Percentiles rank a stretch among this genome's conserved stretches.
Evolutionary conservation across 73 alveolate genomes (phyloP).

Genomic region (Stentor roeselii): DNA sequence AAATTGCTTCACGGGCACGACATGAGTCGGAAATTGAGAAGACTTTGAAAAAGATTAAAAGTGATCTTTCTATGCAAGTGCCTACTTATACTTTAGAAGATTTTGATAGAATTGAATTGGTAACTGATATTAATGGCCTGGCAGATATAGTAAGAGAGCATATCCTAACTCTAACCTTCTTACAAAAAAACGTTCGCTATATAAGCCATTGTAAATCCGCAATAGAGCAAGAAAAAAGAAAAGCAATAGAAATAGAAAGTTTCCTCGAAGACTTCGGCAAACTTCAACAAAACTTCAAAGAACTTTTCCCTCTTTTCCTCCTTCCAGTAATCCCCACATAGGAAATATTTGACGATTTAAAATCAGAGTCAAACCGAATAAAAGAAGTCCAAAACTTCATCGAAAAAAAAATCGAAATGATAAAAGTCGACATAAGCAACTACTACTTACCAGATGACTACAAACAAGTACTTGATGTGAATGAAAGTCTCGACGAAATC

Average conservation of each 20-base stretch:
- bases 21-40: slow-evolving; percentile 19
- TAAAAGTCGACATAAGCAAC: not conserved
- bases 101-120: not conserved
- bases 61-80: not conserved
- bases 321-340: not conserved
- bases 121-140: not conserved
- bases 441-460: not conserved
- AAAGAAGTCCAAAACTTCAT: not conserved
- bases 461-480: slow-evolving; percentile 8
- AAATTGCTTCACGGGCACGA: not conserved
- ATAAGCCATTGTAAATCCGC: not conserved
- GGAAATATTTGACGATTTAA: slow-evolving; percentile 7
- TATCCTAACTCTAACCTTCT: not conserved
- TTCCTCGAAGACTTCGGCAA: slow-evolving; percentile 16
- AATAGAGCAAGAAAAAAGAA: not conserved
- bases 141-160: not conserved
- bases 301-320: not conserved
- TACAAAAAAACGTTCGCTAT: not conserved
- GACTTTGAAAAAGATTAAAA: not conserved
- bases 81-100: not conserved
- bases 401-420: not conserved
- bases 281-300: not conserved
- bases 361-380: not conserved
- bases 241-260: not conserved
- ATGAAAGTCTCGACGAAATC: slow-evolving; percentile 7